Base-by-base conservation (phyloP, 2,329 filamentous ascomycete genomes). In the Exophiala mesophila region DNA sequence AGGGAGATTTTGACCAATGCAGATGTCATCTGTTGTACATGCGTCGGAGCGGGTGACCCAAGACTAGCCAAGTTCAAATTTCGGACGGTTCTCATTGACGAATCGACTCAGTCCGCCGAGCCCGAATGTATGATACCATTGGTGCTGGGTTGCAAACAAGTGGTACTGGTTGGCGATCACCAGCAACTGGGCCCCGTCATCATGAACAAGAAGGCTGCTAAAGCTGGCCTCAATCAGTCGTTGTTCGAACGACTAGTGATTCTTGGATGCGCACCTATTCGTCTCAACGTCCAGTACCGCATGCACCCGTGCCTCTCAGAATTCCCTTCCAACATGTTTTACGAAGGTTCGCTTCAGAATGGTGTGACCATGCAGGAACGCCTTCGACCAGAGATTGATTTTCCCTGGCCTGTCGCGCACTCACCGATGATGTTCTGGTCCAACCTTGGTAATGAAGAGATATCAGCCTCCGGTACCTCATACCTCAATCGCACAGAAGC, bases 401-500 rank as follows among this genome's bases (percentile, higher is more conserved):
- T 98, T 63, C 92, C 92, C 9, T 98, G 92, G 92, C 92, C 92
- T 2, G 87, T 95, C 20, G 79, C 74, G 15, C 90, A 97, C 62
- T 88, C 82, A 55, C 92, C 92, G 3, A 98, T 98, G 92, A 97
- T 97, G 92, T 98, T 98, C 70, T 98, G 92, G 92, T 94, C 88
- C 18, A 98, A 98, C 62, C 72, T 96, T 41, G 92, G 92, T 47
- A 94, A 94, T 47, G 92, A 98, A 65, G 92, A 98, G 65, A 98
- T 98, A 37, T 96, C 90, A 5, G 92, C 92, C 1, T 96, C 89
- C 18, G 92, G 92, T 59, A 98, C 92, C 2, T 97, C 90, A 2
- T 98, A 98, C 61, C 82, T 98, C 54, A 98, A 98, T 66, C 86
- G 92, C 34, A 97, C 92, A 1, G 92, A 98, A 64, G 89, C 92